Conservation (phyloP, 306 rosid genomes). For the Morella rubra region DNA sequence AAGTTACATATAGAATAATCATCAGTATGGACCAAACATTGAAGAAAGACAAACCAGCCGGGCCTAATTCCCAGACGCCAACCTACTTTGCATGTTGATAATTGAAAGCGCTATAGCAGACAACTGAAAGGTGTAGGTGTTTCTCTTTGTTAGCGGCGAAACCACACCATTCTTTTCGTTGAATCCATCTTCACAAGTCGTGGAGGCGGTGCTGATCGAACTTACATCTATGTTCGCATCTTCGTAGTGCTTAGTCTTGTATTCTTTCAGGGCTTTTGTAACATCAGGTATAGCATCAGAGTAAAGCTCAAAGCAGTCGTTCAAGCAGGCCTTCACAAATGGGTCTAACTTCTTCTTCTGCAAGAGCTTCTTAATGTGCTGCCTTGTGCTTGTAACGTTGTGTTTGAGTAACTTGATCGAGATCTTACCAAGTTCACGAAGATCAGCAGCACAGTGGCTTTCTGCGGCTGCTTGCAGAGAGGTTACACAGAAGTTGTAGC, state of each 20-base stretch:
- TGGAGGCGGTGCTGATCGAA: constrained; percentile 48
- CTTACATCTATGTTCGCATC: constrained; percentile 50
- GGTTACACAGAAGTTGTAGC: constrained; percentile 55
- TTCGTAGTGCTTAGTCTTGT: constrained; percentile 38
- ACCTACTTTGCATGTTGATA: constrained; percentile 38
- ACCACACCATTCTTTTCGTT: constrained; percentile 25
- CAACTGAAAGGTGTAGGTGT: constrained; percentile 51
- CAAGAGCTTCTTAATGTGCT: constrained; percentile 42
- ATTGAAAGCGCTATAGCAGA: constrained; percentile 66
- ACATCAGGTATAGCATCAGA: constrained; percentile 37
- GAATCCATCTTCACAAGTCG: constrained; percentile 85
- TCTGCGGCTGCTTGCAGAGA: constrained; percentile 46
- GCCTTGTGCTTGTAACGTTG: constrained; percentile 45
- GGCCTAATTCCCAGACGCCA: neutral
- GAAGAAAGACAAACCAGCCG: neutral
- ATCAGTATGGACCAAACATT: neutral
- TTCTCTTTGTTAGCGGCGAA: constrained; percentile 61
- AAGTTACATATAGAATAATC: neutral
- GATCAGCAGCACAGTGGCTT: constrained; percentile 24
- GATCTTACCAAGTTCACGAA: constrained; percentile 47
- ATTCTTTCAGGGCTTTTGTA: constrained; percentile 41
- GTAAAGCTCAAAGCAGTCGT: constrained; percentile 66
- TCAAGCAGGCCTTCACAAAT: constrained; percentile 33
- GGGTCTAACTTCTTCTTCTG: constrained; percentile 29
- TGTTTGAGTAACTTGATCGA: constrained; percentile 41